Evolutionary conservation across 768 basidiomycete genomes (phyloP).

Genomic region (Scleroderma bovista): DNA sequence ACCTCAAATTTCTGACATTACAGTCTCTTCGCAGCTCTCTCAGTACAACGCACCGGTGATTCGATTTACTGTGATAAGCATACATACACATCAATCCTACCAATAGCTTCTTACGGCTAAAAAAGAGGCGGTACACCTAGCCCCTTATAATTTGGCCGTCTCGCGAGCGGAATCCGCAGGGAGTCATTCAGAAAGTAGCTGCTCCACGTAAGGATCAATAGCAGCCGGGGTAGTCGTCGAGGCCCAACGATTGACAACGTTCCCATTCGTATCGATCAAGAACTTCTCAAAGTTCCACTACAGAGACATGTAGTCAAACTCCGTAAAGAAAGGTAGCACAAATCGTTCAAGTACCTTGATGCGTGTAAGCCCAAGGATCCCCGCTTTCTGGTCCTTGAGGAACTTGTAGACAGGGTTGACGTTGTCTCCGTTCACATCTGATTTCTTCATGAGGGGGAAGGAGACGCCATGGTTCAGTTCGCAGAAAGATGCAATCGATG

Average conservation of each 20-base stretch:
- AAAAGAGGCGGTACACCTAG: too few relatives aligned
- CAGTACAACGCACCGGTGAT: too few relatives aligned
- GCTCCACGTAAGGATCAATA: slow-evolving; percentile 59
- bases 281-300: slow-evolving; percentile 95
- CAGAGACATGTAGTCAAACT: neutral
- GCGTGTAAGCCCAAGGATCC: slow-evolving; percentile 60
- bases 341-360: slow-evolving; percentile 56
- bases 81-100: neutral
- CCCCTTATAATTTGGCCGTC: neutral
- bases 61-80: neutral
- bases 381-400: slow-evolving; percentile 77
- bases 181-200: slow-evolving; percentile 40
- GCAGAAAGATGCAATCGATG: slow-evolving; percentile 71
- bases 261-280: slow-evolving; percentile 72
- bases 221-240: slow-evolving; percentile 66
- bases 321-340: neutral
- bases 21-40: too few relatives aligned
- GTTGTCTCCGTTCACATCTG: slow-evolving; percentile 84
- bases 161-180: neutral
- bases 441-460: slow-evolving; percentile 90
- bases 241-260: slow-evolving; percentile 70
- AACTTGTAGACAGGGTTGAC: slow-evolving; percentile 82
- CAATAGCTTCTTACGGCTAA: too few relatives aligned
- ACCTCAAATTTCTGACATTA: too few relatives aligned
- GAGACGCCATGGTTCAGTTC: slow-evolving; percentile 80